Evolutionary conservation across 805 yeast genomes (phyloP).

Genomic region (Tetrapisispora nanseiensis): DNA sequence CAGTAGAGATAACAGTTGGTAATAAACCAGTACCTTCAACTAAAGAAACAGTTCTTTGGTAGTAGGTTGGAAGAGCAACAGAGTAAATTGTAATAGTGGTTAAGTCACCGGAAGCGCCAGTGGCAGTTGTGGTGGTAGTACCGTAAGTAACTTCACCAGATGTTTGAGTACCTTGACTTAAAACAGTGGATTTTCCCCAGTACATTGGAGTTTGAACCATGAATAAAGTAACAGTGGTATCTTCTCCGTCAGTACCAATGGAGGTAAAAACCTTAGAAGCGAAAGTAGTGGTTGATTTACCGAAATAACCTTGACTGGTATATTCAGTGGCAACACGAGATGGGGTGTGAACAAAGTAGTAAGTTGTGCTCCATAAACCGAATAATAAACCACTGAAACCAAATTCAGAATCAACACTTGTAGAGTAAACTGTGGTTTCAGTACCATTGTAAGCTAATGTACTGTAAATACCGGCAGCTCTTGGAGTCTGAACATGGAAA

Average conservation of each 20-base stretch:
- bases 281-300: constrained; percentile 4
- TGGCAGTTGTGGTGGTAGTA: constrained; percentile 1
- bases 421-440: constrained; percentile 1
- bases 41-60: neutral
- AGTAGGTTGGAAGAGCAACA: constrained; percentile 1
- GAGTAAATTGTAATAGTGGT: constrained; percentile 1
- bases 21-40: neutral
- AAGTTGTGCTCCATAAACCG: constrained; percentile 1
- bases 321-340: neutral
- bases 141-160: constrained; percentile 1
- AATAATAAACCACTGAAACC: constrained; percentile 1
- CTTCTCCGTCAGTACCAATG: constrained; percentile 2
- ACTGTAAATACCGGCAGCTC: constrained; percentile 2
- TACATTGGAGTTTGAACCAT: neutral
- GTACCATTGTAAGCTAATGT: neutral
- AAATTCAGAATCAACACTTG: neutral
- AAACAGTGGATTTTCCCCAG: neutral
- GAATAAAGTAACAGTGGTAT: constrained; percentile 3
- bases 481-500: constrained; percentile 11
- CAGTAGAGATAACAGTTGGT: neutral
- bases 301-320: constrained; percentile 1
- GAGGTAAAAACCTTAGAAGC: constrained; percentile 3
- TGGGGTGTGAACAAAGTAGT: constrained; percentile 4
- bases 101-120: neutral
- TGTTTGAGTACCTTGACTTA: constrained; percentile 4